Evolutionary conservation across 352 stramenopile species (phyloP).

Genomic region (Phytophthora capsici): DNA sequence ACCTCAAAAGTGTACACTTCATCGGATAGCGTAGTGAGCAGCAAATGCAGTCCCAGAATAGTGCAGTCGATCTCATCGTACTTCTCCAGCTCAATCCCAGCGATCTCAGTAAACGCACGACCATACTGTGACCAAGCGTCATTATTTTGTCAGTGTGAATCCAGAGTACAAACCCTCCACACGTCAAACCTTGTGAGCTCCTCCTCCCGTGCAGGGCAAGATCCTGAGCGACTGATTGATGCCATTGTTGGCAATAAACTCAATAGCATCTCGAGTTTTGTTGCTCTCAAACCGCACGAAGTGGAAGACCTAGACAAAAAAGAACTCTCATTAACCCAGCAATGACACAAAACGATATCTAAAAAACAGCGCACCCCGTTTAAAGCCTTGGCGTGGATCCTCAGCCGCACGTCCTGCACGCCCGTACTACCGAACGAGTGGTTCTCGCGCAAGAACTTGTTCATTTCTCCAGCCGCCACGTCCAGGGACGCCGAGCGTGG

Average conservation of each 20-base stretch:
- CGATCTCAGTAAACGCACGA: conserved; percentile 69
- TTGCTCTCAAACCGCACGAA: conserved; percentile 93
- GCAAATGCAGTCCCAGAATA: conserved; percentile 97
- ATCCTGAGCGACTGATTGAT: conserved; percentile 84
- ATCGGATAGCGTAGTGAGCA: conserved; percentile 94
- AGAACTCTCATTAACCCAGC: background rate
- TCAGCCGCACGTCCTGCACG: conserved; percentile 90
- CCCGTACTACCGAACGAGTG: conserved; percentile 81
- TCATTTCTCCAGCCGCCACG: conserved; percentile 85
- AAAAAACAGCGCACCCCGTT: conserved; percentile 72
- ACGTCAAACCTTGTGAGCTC: conserved; percentile 77
- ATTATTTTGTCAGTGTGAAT: background rate
- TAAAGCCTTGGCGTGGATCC: conserved; percentile 86
- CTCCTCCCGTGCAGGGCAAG: conserved; percentile 82
- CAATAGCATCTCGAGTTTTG: conserved; percentile 76
- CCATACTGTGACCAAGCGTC: conserved; percentile 58
- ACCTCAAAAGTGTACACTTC: conserved; percentile 99
- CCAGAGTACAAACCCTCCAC: background rate
- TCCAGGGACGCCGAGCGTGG: conserved; percentile 79
- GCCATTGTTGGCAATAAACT: conserved; percentile 78
- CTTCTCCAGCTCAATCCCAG: conserved; percentile 85
- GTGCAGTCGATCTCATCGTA: conserved; percentile 97
- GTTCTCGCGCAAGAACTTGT: conserved; percentile 83
- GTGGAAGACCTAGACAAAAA: conserved; percentile 88
- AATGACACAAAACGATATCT: background rate